phyloP scores from a whole-genome alignment of 2,329 filamentous ascomycete genomes.

The Ploettnerulaceae sp. region DNA sequence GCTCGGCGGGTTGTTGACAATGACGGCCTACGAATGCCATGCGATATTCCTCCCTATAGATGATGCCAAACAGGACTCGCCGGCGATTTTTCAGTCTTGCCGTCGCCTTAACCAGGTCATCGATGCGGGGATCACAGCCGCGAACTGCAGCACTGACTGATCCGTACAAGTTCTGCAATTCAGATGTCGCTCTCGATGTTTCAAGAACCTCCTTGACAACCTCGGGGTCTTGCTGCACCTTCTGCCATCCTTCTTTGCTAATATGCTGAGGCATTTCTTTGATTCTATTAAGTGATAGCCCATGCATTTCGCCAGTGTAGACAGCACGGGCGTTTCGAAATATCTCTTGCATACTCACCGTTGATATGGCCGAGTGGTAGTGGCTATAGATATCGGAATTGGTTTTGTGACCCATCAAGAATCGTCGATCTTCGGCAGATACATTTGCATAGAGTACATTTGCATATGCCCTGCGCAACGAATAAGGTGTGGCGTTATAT shows the following conservation, averaged over 20 bases:
- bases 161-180: background rate
- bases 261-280: background rate
- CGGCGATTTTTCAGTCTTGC: conserved; percentile 10
- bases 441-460: conserved; percentile 5
- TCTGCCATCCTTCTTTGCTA: background rate
- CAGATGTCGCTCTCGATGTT: background rate
- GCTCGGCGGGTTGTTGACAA: background rate
- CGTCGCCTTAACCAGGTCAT: background rate
- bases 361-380: conserved; percentile 9
- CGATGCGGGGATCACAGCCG: conserved; percentile 8
- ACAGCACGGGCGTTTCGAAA: background rate
- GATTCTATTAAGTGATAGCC: background rate
- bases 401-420: conserved; percentile 11
- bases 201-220: background rate
- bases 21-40: background rate
- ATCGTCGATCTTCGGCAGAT: conserved; percentile 10
- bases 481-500: conserved; percentile 6
- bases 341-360: conserved; percentile 1
- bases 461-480: conserved; percentile 7
- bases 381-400: conserved; percentile 9
- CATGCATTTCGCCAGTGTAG: background rate
- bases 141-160: conserved; percentile 8
- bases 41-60: conserved; percentile 13
- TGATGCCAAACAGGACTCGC: background rate
- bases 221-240: background rate